phyloP scores from a whole-genome alignment of 768 basidiomycete species.

The Podaxis sp. region DNA sequence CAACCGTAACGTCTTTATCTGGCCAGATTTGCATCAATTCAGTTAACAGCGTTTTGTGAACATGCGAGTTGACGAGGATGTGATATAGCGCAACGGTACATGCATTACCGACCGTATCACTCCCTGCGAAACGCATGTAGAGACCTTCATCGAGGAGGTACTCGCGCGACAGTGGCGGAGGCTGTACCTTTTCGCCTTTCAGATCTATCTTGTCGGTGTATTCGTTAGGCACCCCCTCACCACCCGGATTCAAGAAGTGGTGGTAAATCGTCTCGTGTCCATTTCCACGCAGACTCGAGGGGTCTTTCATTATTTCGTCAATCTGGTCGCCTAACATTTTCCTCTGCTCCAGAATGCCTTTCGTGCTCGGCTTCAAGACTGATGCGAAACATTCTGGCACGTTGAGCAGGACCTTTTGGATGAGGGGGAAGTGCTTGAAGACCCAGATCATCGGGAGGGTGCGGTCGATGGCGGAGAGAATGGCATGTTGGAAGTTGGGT shows the following conservation, averaged over 20 bases:
- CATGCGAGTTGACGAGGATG: conserved; percentile 29
- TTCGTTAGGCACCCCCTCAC: not conserved
- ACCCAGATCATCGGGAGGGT: conserved; percentile 36
- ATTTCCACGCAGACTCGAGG: conserved; percentile 25
- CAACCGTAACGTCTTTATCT: conserved; percentile 27
- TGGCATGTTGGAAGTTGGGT: conserved; percentile 31
- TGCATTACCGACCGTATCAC: conserved; percentile 42
- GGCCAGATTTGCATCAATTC: conserved; percentile 41
- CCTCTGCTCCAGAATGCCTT: conserved; percentile 32
- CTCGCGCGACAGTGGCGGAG: conserved; percentile 28
- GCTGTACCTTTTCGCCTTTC: conserved; percentile 23
- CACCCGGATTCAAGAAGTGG: conserved; percentile 28
- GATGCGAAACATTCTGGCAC: conserved; percentile 33
- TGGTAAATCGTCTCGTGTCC: conserved; percentile 39
- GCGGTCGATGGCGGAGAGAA: conserved; percentile 33
- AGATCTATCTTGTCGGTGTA: not conserved
- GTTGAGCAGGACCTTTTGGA: conserved; percentile 27
- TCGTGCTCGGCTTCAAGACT: conserved; percentile 32
- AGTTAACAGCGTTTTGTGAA: conserved; percentile 27
- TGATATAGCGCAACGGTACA: conserved; percentile 36
- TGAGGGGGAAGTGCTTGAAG: conserved; percentile 35
- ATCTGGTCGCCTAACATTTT: conserved; percentile 34
- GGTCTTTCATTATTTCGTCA: conserved; percentile 32
- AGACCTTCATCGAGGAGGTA: conserved; percentile 37
- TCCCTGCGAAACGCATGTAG: conserved; percentile 39